A percentile compares a stretch with the other conserved stretches of the same genome.
phyloP scores from a whole-genome alignment of 108 stramenopile species.

The Schizochytrium sp. region DNA sequence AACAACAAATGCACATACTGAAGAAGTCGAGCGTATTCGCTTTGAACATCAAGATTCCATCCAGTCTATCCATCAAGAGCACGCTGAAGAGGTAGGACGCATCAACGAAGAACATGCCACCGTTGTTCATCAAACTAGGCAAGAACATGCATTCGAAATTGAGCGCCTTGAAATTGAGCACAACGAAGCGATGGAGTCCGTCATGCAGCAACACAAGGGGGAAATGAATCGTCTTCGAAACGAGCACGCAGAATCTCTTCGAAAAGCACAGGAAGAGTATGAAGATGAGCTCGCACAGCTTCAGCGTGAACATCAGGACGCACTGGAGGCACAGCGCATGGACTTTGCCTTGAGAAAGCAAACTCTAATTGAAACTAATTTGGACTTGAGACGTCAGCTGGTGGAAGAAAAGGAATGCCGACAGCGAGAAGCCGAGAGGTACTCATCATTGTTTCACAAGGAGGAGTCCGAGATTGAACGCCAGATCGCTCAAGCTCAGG shows the following conservation, averaged over 20 bases:
- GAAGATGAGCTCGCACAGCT: background rate
- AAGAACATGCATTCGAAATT: background rate
- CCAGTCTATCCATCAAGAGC: background rate
- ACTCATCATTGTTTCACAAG: slow-evolving; percentile 17
- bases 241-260: background rate
- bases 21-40: background rate
- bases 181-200: background rate
- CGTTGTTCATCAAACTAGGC: background rate
- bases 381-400: background rate
- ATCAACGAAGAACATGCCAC: background rate
- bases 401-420: slow-evolving; percentile 56
- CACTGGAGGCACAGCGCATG: background rate
- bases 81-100: background rate
- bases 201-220: background rate
- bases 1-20: background rate
- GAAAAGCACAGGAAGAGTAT: background rate
- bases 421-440: slow-evolving; percentile 38
- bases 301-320: background rate
- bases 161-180: background rate
- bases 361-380: background rate
- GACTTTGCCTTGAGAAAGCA: slow-evolving; percentile 34
- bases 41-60: background rate
- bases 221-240: background rate
- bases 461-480: slow-evolving; percentile 32
- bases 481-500: slow-evolving; percentile 3